Evolutionary conservation across 352 stramenopile genomes (phyloP), one percentile per base, ranked within the genome.

Genomic region (Phytophthora constricta): DNA sequence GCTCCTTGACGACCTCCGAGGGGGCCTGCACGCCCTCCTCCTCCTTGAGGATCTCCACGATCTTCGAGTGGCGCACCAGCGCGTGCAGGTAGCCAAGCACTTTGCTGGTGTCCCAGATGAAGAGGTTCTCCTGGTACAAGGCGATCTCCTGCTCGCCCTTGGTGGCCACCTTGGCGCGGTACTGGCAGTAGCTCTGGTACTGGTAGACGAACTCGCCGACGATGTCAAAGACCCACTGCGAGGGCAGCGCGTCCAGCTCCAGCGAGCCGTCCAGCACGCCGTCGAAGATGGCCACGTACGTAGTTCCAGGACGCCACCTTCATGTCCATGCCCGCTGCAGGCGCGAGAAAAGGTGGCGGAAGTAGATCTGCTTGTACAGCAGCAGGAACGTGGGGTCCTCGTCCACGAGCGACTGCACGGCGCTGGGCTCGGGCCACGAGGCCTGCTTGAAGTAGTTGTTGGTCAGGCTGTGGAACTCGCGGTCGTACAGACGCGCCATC

Each of bases 161-260:
- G 56, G 77, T 63, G 23, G 72, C 70, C 73, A 91, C 59, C 80
- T 96, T 93, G 31, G 90, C 95, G 48, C 96, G 89, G 76, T 98
- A 98, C 79, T 99, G 96, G 77, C 94, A 98, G 74, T 99, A 99
- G 60, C 93, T 96, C 82, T 99, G 97, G 84, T 99, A 99, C 81
- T 99, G 97, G 81, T 99, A 99, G 1, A 99, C 92, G 69, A 99
- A 99, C 84, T 99, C 98, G 68, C 98, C 91, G 13, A 99, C 82
- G 66, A 99, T 97, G 82, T 99, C 97, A 77, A 99, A 99, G 42
- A 97, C 85, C 98, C 98, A 99, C 76, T 98, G 93, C 8, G 96
- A 90, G 16, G 97, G 89, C 50, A 99, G 80, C 45, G 69, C 79
- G 58, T 95, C 83, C 8, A 97, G 72, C 41, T 95, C 85, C 43